Base-by-base conservation (phyloP, 31 red algal genomes). In the Porphyra umbilicalis region DNA sequence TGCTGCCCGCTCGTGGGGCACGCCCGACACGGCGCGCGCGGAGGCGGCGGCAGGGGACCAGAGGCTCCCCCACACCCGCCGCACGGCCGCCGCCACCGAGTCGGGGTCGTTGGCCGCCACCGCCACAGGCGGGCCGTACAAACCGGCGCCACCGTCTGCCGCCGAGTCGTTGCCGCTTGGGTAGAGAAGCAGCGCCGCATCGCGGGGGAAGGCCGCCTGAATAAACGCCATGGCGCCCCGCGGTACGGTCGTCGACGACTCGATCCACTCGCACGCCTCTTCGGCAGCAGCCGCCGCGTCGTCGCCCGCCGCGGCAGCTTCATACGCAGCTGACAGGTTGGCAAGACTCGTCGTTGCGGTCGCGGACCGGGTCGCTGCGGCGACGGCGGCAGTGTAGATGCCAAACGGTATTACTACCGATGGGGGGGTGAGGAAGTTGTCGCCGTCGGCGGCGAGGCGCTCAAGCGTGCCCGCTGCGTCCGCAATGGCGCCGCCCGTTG, bases 51-150 rank as follows among this genome's bases (percentile, higher is more conserved):
- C 81, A 36, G 36, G 35, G 8, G 89, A 91, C 88, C 88, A 95
- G 9, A 95, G 67, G 76, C 82, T 86, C 10, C 79, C 87, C 93
- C 93, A 95, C 2, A 95, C 93, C 18, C 40, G 11, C 33, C 31
- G 67, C 14, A 95, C 82, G 8, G 93, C 93, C 8, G 32, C 35
- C 67, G 84, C 14, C 15, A 95, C 36, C 33, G 18, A 33, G 34
- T 77, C 76, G n/a, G 76, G 44, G 35, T 39, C 16, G 78, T 37
- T 37, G 31, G 85, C 79, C 29, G 32, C 31, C 11, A 95, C 86
- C 77, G 90, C 90, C 14, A 85, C 85, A 8, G 91, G 85, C 75
- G 93, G 89, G 79, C 91, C 93, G 77, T 91, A 95, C 86, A 95
- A 38, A 6, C 93, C 93, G 0, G 93, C 93, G 15, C 93, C 93